phyloP scores from a whole-genome alignment of 192 early-diverging fungal genomes.

The Podila epicladia region DNA sequence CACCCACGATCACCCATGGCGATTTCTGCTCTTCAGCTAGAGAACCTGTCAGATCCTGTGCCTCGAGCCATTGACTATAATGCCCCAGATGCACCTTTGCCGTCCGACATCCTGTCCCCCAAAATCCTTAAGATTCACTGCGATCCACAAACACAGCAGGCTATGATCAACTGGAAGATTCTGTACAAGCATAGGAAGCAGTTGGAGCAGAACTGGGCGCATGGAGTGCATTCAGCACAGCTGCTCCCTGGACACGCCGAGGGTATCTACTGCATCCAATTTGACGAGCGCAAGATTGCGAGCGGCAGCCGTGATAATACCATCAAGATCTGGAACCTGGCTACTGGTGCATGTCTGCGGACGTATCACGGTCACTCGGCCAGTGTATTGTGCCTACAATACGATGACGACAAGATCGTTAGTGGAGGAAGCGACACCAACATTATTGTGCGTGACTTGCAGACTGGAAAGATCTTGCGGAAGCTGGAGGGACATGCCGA shows the following conservation, averaged over 20 bases:
- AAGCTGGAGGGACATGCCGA: slow-evolving; percentile 65
- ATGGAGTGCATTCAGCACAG: slow-evolving; percentile 64
- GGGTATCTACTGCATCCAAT: slow-evolving; percentile 88
- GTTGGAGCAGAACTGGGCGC: slow-evolving; percentile 80
- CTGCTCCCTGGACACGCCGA: slow-evolving; percentile 84
- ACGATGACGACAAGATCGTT: slow-evolving; percentile 68
- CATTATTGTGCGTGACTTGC: slow-evolving; percentile 77
- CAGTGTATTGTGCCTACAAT: slow-evolving; percentile 91
- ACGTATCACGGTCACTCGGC: slow-evolving; percentile 78
- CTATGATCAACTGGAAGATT: slow-evolving; percentile 75
- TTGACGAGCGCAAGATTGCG: slow-evolving; percentile 73
- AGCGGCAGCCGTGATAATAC: slow-evolving; percentile 77
- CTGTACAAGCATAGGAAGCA: slow-evolving; percentile 72
- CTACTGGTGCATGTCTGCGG: slow-evolving; percentile 59
- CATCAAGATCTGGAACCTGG: slow-evolving; percentile 83
- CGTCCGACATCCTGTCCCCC: slow-evolving; percentile 19
- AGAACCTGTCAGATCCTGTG: background rate
- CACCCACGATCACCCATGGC: background rate
- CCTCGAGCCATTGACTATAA: slow-evolving; percentile 10
- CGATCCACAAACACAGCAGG: slow-evolving; percentile 40
- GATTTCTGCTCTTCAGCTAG: background rate
- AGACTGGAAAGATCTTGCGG: slow-evolving; percentile 57
- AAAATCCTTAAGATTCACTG: slow-evolving; percentile 44
- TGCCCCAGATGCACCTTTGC: slow-evolving; percentile 22
- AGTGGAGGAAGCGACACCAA: slow-evolving; percentile 78